Conservation (phyloP, 2,329 filamentous ascomycete species). For the Cytospora leucostoma region DNA sequence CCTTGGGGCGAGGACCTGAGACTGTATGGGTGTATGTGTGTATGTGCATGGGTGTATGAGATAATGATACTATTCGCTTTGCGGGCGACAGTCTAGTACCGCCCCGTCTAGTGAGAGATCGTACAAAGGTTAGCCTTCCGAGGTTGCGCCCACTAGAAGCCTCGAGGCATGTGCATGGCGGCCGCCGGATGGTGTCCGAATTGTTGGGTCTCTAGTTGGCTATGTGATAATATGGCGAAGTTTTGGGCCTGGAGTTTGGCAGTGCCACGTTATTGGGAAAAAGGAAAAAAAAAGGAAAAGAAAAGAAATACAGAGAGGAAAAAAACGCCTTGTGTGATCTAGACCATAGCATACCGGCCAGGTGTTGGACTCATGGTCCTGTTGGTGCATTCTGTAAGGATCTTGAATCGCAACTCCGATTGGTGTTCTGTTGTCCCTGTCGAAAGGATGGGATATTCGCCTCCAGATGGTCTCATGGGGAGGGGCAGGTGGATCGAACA, state of each 20-base stretch:
- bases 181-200: background rate
- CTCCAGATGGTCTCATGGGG: background rate
- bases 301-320: no score
- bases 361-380: background rate
- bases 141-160: background rate
- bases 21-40: background rate
- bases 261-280: background rate
- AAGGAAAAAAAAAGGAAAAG: no score
- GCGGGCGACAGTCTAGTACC: background rate
- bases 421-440: background rate
- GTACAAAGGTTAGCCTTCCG: background rate
- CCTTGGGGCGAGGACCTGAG: no score
- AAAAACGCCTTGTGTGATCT: no score
- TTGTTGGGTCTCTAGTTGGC: background rate
- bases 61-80: background rate
- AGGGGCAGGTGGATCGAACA: background rate
- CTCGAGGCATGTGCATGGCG: background rate
- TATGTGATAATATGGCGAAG: background rate
- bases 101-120: conserved; percentile 9
- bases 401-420: background rate
- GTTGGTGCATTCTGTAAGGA: conserved; percentile 7
- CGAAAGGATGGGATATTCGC: background rate
- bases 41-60: background rate
- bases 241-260: background rate
- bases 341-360: no score